A percentile compares a stretch with the other conserved stretches of the same genome.
These are phyloP conservation scores for Fusarium circinatum DNA, from an alignment of 2,329 filamentous ascomycete genomes.

Conservation along the genomic window DNA sequence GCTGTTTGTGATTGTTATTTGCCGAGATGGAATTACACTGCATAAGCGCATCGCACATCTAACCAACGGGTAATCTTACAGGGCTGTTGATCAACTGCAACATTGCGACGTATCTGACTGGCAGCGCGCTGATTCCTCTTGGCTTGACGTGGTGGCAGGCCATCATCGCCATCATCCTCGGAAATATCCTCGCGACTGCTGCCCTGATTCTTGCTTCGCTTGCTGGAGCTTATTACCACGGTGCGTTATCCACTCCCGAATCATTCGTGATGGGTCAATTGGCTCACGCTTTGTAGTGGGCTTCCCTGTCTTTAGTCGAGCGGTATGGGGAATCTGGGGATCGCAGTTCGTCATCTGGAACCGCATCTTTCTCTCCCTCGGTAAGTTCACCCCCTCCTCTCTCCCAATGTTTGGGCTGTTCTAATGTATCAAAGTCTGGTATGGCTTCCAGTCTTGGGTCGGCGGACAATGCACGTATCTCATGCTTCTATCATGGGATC, in stretches of 20 bases:
- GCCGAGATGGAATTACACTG: neutral
- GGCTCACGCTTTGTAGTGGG: slow-evolving; percentile 39
- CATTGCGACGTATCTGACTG: slow-evolving; percentile 54
- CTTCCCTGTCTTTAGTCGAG: slow-evolving; percentile 53
- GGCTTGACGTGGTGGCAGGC: slow-evolving; percentile 57
- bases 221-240: slow-evolving; percentile 55
- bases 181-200: slow-evolving; percentile 52
- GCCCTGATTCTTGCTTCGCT: slow-evolving; percentile 57
- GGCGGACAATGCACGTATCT: slow-evolving; percentile 59
- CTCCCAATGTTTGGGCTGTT: neutral
- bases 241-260: slow-evolving; percentile 38
- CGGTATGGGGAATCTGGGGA: slow-evolving; percentile 55
- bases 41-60: slow-evolving; percentile 2
- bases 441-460: slow-evolving; percentile 58
- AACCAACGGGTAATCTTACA: slow-evolving; percentile 21
- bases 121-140: slow-evolving; percentile 54
- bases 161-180: slow-evolving; percentile 53
- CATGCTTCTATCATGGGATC: slow-evolving; percentile 58
- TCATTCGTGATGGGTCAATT: neutral
- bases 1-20: neutral
- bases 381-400: slow-evolving; percentile 39
- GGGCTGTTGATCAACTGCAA: slow-evolving; percentile 60
- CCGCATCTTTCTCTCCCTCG: slow-evolving; percentile 54
- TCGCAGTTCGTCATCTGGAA: slow-evolving; percentile 56
- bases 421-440: slow-evolving; percentile 40